phyloP scores from a whole-genome alignment of 2,329 filamentous ascomycete species.

The Pleomassaria siparia region DNA sequence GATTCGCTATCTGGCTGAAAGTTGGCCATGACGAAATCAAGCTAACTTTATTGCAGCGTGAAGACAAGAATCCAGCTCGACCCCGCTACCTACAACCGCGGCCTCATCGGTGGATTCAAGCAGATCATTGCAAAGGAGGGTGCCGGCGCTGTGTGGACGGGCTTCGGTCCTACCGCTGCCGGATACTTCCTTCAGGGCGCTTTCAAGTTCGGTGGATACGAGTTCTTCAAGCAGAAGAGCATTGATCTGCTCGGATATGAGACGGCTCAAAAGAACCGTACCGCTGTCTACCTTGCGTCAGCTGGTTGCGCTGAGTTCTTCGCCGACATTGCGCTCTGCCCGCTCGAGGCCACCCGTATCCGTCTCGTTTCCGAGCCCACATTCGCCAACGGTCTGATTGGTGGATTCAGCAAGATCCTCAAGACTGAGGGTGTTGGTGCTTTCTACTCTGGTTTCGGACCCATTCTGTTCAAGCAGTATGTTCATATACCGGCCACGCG shows the following conservation, averaged over 20 bases:
- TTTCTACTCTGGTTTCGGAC: conserved; percentile 88
- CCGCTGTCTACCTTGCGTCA: conserved; percentile 75
- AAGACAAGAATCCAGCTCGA: conserved; percentile 96
- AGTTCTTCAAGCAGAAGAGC: conserved; percentile 92
- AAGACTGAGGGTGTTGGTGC: conserved; percentile 80
- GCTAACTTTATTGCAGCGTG: conserved; percentile 62
- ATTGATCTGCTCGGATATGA: conserved; percentile 75
- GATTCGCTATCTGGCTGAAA: conserved; percentile 3
- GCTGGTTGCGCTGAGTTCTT: conserved; percentile 65
- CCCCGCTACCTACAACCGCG: conserved; percentile 83
- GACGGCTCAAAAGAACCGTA: conserved; percentile 72
- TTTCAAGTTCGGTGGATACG: conserved; percentile 93
- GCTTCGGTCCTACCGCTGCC: conserved; percentile 80
- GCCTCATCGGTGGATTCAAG: conserved; percentile 82
- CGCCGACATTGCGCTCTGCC: conserved; percentile 81
- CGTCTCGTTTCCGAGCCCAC: conserved; percentile 86
- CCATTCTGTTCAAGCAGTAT: conserved; percentile 49
- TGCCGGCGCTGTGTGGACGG: conserved; percentile 81
- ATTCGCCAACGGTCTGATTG: conserved; percentile 77
- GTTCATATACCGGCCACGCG: conserved; percentile 8
- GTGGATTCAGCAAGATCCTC: conserved; percentile 80
- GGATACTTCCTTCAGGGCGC: conserved; percentile 94
- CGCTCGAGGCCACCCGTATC: conserved; percentile 90
- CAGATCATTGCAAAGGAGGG: conserved; percentile 82
- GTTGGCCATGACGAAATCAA: conserved; percentile 5